Percentiles rank a stretch among this genome's conserved stretches.
phyloP scores from a whole-genome alignment of 352 stramenopile species.

The Pythium periplocum region DNA sequence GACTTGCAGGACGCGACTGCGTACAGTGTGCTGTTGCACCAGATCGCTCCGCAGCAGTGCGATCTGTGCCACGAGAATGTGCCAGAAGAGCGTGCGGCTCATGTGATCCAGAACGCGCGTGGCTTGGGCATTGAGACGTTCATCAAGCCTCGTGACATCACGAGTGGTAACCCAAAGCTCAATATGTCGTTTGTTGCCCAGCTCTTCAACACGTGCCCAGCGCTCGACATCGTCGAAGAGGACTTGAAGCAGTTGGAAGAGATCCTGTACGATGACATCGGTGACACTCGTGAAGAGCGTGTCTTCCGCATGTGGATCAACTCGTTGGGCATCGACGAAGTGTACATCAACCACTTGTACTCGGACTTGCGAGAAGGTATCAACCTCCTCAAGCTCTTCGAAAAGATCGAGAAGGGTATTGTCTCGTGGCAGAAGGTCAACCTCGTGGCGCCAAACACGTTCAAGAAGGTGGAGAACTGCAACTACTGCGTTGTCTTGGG shows the following conservation, averaged over 20 bases:
- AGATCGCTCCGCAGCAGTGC: constrained; percentile 77
- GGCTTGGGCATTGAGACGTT: constrained; percentile 86
- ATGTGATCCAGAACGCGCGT: constrained; percentile 84
- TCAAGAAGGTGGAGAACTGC: constrained; percentile 88
- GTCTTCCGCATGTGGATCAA: constrained; percentile 93
- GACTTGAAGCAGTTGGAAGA: constrained; percentile 85
- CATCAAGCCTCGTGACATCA: constrained; percentile 91
- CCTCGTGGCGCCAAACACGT: constrained; percentile 85
- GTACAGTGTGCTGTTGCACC: constrained; percentile 85
- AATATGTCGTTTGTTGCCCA: constrained; percentile 89
- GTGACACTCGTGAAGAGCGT: constrained; percentile 83
- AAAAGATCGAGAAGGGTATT: constrained; percentile 87
- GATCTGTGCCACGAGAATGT: constrained; percentile 51
- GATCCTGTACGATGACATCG: constrained; percentile 82
- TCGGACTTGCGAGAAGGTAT: constrained; percentile 85
- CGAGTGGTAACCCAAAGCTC: constrained; percentile 89
- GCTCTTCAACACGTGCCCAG: constrained; percentile 90
- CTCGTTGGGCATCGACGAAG: constrained; percentile 84
- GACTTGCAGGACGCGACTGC: constrained; percentile 81
- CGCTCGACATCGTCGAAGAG: constrained; percentile 75
- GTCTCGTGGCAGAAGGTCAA: constrained; percentile 89
- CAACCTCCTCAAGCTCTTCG: constrained; percentile 86
- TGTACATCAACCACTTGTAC: constrained; percentile 91
- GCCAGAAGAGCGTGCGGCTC: constrained; percentile 56
- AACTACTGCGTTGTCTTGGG: constrained; percentile 87